A percentile compares a stretch with the other conserved stretches of the same genome.
phyloP scores from a whole-genome alignment of 805 yeast species.

The Candida nemodendra region DNA sequence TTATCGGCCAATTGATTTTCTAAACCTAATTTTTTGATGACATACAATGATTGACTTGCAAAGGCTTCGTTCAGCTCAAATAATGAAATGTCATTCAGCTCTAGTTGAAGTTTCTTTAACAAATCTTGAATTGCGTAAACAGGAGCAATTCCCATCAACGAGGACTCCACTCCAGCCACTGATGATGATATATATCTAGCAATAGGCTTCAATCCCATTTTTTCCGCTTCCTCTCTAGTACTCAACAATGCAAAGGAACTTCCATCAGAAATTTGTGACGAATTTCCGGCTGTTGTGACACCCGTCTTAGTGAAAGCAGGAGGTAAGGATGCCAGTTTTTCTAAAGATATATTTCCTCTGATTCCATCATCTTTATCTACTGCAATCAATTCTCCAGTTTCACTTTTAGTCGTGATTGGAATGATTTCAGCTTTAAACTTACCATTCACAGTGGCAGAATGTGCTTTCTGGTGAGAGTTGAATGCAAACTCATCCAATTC shows the following conservation, averaged over 20 bases:
- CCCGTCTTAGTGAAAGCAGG: conserved; percentile 34
- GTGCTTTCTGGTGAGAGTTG: conserved; percentile 28
- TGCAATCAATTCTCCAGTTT: conserved; percentile 12
- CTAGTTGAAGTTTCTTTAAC: conserved; percentile 25
- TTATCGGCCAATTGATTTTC: conserved; percentile 23
- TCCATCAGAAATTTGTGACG: conserved; percentile 39
- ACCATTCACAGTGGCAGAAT: conserved; percentile 26
- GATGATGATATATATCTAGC: conserved; percentile 33
- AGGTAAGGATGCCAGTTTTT: conserved; percentile 25
- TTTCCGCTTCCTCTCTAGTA: conserved; percentile 36
- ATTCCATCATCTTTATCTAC: conserved; percentile 21
- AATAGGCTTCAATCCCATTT: conserved; percentile 32
- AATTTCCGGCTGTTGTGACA: conserved; percentile 37
- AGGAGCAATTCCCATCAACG: conserved; percentile 38
- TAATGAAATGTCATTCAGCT: conserved; percentile 29
- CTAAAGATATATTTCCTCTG: conserved; percentile 24
- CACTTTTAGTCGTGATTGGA: conserved; percentile 21
- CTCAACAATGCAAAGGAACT: conserved; percentile 36
- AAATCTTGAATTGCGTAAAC: conserved; percentile 33
- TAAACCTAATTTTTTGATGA: conserved; percentile 14
- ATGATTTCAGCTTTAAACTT: conserved; percentile 28
- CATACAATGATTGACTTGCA: conserved; percentile 35
- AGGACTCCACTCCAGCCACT: conserved; percentile 36
- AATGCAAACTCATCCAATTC: conserved; percentile 31
- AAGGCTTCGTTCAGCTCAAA: conserved; percentile 39